Conservation (phyloP, 331 rosid species). For the Stylosanthes scabra region DNA sequence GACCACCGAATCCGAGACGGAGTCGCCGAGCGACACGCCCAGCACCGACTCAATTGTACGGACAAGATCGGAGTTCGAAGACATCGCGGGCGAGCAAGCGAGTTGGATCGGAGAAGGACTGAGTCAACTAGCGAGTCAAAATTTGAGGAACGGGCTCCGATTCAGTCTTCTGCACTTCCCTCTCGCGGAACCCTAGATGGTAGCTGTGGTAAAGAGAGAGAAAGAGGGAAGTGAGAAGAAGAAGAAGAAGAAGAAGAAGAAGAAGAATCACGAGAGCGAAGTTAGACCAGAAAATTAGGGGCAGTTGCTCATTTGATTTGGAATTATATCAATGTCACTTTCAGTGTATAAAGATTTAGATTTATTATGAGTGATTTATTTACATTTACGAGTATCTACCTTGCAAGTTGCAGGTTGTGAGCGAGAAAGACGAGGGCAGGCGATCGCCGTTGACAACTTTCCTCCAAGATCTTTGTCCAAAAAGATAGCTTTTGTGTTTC, state of each 20-base stretch:
- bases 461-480: background rate
- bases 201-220: slow-evolving; percentile 14
- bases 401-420: background rate
- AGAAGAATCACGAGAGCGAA: background rate
- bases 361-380: no score
- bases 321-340: background rate
- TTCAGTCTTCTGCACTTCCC: slow-evolving; percentile 28
- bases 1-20: slow-evolving; percentile 66
- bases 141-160: background rate
- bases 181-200: background rate
- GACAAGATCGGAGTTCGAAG: slow-evolving; percentile 68
- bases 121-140: slow-evolving; percentile 40
- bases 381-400: background rate
- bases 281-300: slow-evolving; percentile 6
- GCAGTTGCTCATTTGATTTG: slow-evolving; percentile 1
- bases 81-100: slow-evolving; percentile 35
- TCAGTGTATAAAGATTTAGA: background rate
- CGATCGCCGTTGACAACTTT: slow-evolving; percentile 36
- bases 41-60: slow-evolving; percentile 64
- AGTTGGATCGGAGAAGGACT: background rate
- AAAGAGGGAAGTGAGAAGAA: background rate
- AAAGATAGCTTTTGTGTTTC: background rate
- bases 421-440: background rate
- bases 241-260: background rate
- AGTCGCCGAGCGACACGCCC: slow-evolving; percentile 70